phyloP scores from a whole-genome alignment of 2,329 filamentous ascomycete species.

The Orbilia ellipsospora region DNA sequence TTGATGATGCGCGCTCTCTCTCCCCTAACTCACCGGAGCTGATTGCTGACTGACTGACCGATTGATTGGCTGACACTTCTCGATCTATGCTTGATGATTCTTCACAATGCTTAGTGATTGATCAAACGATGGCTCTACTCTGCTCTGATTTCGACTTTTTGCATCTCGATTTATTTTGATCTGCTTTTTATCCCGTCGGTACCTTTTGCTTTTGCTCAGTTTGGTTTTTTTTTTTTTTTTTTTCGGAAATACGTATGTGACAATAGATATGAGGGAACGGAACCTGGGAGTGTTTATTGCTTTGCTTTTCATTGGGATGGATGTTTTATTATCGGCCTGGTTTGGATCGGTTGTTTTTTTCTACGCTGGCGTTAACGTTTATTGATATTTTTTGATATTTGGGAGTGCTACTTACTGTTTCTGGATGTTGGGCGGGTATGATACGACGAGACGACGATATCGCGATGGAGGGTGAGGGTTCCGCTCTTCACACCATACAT shows the following conservation, averaged over 20 bases:
- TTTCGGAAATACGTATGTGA: slow-evolving; percentile 3
- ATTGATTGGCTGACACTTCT: slow-evolving; percentile 19
- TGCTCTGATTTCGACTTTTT: slow-evolving; percentile 24
- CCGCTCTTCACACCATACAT: neutral
- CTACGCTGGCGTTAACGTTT: slow-evolving; percentile 28
- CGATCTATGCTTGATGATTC: slow-evolving; percentile 32
- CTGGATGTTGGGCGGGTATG: slow-evolving; percentile 26
- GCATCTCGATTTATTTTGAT: neutral
- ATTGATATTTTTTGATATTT: slow-evolving; percentile 30
- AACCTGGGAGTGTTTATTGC: slow-evolving; percentile 48
- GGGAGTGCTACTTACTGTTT: slow-evolving; percentile 19
- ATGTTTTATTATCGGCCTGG: slow-evolving; percentile 36
- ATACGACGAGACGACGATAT: slow-evolving; percentile 28
- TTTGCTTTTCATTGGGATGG: slow-evolving; percentile 41
- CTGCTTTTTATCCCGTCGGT: slow-evolving; percentile 6
- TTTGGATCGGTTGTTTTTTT: slow-evolving; percentile 29
- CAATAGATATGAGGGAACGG: slow-evolving; percentile 34
- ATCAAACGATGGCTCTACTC: slow-evolving; percentile 13
- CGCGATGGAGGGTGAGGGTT: neutral
- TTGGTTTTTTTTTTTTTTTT: too few relatives aligned
- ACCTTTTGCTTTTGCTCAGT: neutral
- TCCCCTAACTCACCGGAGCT: neutral
- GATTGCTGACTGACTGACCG: slow-evolving; percentile 19
- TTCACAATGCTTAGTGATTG: slow-evolving; percentile 24
- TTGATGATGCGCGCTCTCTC: slow-evolving; percentile 20